Percentiles rank a stretch among this genome's conserved stretches.
phyloP scores from a whole-genome alignment of 495 filamentous ascomycete genomes.

The Umbilicaria muhlenbergii region DNA sequence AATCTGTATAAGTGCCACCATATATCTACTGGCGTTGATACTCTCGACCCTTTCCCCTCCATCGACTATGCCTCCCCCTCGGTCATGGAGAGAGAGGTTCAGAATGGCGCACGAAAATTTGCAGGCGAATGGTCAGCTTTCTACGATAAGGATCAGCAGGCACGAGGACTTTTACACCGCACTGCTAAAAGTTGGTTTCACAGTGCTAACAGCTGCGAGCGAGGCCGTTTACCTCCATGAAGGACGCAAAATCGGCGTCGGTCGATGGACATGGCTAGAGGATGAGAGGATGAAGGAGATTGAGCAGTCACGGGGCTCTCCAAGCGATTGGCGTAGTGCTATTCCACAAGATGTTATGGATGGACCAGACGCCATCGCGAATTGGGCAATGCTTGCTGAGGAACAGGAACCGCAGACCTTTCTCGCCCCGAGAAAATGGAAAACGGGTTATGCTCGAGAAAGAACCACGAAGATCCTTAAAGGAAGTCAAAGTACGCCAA shows the following conservation, averaged over 20 bases:
- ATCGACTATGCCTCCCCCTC: conserved; percentile 16
- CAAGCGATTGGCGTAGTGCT: conserved; percentile 24
- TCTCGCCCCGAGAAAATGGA: conserved; percentile 20
- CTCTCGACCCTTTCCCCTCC: conserved; percentile 61
- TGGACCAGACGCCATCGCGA: conserved; percentile 34
- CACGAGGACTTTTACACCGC: conserved; percentile 93
- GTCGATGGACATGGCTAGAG: conserved; percentile 82
- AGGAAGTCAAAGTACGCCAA: conserved; percentile 24
- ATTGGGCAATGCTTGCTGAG: neutral
- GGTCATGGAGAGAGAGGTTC: conserved; percentile 39
- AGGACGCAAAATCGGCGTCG: conserved; percentile 56
- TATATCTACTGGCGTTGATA: conserved; percentile 61
- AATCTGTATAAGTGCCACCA: conserved; percentile 52
- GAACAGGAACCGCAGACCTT: neutral
- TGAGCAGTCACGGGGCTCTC: conserved; percentile 20
- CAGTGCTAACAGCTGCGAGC: conserved; percentile 75
- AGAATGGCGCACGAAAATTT: conserved; percentile 64
- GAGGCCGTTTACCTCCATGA: conserved; percentile 95
- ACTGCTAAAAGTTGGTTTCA: conserved; percentile 71
- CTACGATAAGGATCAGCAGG: conserved; percentile 59
- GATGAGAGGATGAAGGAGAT: conserved; percentile 58
- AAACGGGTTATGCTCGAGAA: conserved; percentile 55
- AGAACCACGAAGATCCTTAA: conserved; percentile 37
- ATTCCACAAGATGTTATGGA: conserved; percentile 20
- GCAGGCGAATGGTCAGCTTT: conserved; percentile 76